Conservation (phyloP, 2,329 filamentous ascomycete genomes). For the Scolecobasidium constrictum region DNA sequence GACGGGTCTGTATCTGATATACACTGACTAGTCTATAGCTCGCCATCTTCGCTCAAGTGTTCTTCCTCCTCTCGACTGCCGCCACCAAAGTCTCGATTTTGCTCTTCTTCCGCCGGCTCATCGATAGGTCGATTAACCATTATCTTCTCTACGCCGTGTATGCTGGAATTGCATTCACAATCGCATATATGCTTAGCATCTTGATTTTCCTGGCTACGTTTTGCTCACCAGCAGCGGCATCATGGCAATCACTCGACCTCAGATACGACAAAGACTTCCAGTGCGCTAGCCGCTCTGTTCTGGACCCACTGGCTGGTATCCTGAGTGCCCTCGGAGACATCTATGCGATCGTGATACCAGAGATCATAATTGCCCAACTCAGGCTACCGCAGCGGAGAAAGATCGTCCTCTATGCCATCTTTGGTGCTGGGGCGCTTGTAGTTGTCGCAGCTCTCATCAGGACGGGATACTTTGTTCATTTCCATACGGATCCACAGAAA, state of each 20-base stretch:
- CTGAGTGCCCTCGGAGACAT: slow-evolving; percentile 13
- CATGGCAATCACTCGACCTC: slow-evolving; percentile 22
- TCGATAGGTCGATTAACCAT: slow-evolving; percentile 12
- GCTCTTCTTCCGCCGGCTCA: slow-evolving; percentile 21
- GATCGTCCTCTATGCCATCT: slow-evolving; percentile 12
- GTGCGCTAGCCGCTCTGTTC: slow-evolving; percentile 13
- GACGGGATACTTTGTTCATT: slow-evolving; percentile 18
- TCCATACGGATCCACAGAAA: slow-evolving; percentile 13
- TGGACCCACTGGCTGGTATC: slow-evolving; percentile 14
- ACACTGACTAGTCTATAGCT: neutral
- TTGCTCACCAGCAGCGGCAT: slow-evolving; percentile 20
- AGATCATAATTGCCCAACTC: slow-evolving; percentile 13
- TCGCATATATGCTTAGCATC: slow-evolving; percentile 16
- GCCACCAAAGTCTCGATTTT: slow-evolving; percentile 20
- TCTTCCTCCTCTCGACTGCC: slow-evolving; percentile 3
- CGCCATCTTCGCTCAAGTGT: neutral
- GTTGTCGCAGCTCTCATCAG: slow-evolving; percentile 21
- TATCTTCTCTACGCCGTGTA: slow-evolving; percentile 16
- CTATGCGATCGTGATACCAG: slow-evolving; percentile 16
- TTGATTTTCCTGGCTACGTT: slow-evolving; percentile 15
- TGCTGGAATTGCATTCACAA: slow-evolving; percentile 16
- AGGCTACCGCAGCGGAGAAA: slow-evolving; percentile 14
- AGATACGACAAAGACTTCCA: slow-evolving; percentile 5
- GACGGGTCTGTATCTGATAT: neutral
- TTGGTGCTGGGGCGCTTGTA: slow-evolving; percentile 11